Conservation (phyloP, 1,284 basidiomycete species). For the Boletus holoroseus region DNA sequence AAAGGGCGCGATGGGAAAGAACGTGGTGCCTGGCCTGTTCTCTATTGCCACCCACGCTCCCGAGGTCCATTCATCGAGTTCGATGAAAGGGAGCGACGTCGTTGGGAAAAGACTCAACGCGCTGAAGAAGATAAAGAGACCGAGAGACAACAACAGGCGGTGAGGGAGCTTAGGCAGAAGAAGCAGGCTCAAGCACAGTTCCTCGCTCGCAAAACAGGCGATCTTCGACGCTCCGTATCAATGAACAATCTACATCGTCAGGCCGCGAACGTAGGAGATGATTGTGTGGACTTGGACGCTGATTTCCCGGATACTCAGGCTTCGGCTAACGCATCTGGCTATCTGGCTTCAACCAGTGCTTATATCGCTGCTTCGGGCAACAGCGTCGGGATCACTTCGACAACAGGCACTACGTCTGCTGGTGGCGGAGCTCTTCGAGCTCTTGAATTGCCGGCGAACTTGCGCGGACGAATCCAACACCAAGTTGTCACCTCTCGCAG, state of each 20-base stretch:
- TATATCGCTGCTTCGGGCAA: conserved; percentile 93
- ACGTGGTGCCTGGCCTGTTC: conserved; percentile 60
- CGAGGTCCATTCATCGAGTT: conserved; percentile 69
- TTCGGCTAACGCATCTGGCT: conserved; percentile 65
- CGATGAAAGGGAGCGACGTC: conserved; percentile 63
- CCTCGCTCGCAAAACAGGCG: conserved; percentile 42
- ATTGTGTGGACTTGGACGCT: conserved; percentile 45
- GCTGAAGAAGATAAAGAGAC: conserved; percentile 47
- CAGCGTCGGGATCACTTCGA: conserved; percentile 89
- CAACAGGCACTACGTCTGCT: conserved; percentile 77
- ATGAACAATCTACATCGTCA: conserved; percentile 69
- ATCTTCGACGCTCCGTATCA: conserved; percentile 72
- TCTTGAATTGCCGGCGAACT: conserved; percentile 45
- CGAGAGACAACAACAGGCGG: conserved; percentile 42
- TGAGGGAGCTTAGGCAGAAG: conserved; percentile 40
- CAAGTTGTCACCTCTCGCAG: conserved; percentile 61
- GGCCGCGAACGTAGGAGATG: conserved; percentile 34
- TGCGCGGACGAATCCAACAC: conserved; percentile 56
- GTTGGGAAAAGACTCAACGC: conserved; percentile 55
- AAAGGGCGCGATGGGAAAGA: conserved; percentile 48
- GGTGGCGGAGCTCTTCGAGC: conserved; percentile 42
- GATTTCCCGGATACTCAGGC: conserved; percentile 44
- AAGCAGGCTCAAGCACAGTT: conserved; percentile 39
- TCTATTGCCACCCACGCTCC: conserved; percentile 65
- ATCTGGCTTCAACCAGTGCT: conserved; percentile 51